Evolutionary conservation across 441 rosid species (phyloP), one percentile per base, ranked within the genome.

Genomic region (Syzygium malaccense): DNA sequence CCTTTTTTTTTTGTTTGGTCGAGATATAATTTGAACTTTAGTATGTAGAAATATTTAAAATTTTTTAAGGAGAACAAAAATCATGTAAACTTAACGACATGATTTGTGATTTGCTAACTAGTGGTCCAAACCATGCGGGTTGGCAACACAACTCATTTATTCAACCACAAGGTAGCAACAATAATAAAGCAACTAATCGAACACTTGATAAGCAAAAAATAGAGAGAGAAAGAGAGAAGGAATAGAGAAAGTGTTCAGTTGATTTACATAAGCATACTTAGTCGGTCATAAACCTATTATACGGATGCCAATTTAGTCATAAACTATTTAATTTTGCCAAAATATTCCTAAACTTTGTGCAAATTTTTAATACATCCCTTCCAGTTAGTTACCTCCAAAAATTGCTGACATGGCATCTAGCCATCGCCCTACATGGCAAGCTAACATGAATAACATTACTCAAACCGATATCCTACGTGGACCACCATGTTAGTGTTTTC

Each of bases 381-480:
- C 3, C 28, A 6, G 7, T 28, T 14, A 26, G 4, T 58, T 58
- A 26, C 2, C 28, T 1, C n/a, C 4, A 58, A 5, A 58, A 58
- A 58, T 58, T 58, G 1, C 7, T 11, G 3, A 58, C 64, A 26
- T 58, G 64, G 14, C 30, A 26, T 58, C 30, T 1, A 11, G 15
- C 12, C 30, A 58, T 28, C 14, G 3, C n/a, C 64, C 13, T 58
- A 58, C 64, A 26, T 58, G 64, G 1, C 30, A 58, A 25, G 64
- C 28, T 58, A 7, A 26, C 30, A 11, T 58, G 30, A n/a, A 26
- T 58, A 58, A 58, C 30, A 25, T 25, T 58, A 58, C n/a, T 58
- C n/a, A 26, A 58, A 12, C 64, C 3, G 0, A 58, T 0, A 0
- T 58, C 5, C 3, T 58, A 26, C 1, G 1, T 1, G 14, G 30